A percentile compares a stretch with the other conserved stretches of the same genome.
phyloP scores from a whole-genome alignment of 1,139 yeast species.

The Zygoascus hellenicus region DNA sequence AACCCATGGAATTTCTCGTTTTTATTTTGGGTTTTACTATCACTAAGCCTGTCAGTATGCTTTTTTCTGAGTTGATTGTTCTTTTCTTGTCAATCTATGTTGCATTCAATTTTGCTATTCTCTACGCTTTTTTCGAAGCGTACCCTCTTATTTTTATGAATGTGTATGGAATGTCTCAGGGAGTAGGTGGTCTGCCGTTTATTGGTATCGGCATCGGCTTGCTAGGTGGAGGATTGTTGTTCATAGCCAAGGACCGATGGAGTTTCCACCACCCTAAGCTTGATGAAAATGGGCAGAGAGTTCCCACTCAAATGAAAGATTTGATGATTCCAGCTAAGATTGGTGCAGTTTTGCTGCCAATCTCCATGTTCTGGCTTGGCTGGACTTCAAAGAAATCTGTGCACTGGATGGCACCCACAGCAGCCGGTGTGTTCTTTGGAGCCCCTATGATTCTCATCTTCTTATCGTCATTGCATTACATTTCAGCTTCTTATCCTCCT shows the following conservation, averaged over 20 bases:
- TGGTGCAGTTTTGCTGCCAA: constrained; percentile 41
- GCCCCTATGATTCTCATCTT: constrained; percentile 53
- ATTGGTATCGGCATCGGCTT: constrained; percentile 43
- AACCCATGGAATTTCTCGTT: constrained; percentile 23
- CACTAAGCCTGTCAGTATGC: constrained; percentile 8
- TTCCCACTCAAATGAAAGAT: constrained; percentile 47
- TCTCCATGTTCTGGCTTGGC: constrained; percentile 45
- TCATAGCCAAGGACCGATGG: constrained; percentile 29
- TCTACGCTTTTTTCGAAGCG: constrained; percentile 56
- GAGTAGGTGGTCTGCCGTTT: constrained; percentile 46
- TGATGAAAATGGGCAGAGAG: constrained; percentile 57
- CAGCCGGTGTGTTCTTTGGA: constrained; percentile 52
- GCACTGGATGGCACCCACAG: constrained; percentile 58
- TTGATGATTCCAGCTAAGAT: constrained; percentile 36
- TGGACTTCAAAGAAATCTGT: constrained; percentile 48
- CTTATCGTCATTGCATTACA: constrained; percentile 45
- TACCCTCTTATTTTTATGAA: constrained; percentile 49
- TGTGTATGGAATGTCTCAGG: constrained; percentile 41
- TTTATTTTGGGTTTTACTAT: constrained; percentile 19
- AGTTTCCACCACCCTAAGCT: constrained; percentile 47
- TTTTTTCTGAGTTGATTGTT: constrained; percentile 16
- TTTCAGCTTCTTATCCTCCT: constrained; percentile 69
- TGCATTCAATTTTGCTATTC: constrained; percentile 47
- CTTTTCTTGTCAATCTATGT: constrained; percentile 39
- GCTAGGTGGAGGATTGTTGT: constrained; percentile 18